These are phyloP conservation scores for Aurantiochytrium sp. DNA, from an alignment of 108 stramenopile species.

Conservation along the genomic window DNA sequence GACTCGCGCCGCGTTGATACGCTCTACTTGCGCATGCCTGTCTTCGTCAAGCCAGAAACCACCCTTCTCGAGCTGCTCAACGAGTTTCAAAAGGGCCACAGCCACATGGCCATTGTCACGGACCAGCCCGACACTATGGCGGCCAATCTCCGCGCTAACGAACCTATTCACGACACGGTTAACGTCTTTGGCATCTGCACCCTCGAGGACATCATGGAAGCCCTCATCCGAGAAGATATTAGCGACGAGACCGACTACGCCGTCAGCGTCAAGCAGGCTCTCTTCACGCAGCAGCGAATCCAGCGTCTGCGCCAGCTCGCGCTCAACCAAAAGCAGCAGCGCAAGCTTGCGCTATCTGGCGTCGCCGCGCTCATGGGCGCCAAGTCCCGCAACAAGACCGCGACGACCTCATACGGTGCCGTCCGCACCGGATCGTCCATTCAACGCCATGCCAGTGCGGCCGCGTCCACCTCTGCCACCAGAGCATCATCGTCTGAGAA, in stretches of 20 bases:
- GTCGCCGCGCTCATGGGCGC: constrained; percentile 13
- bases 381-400: not conserved
- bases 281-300: constrained; percentile 7
- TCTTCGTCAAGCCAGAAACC: not conserved
- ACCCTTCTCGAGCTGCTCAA: not conserved
- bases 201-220: constrained; percentile 10
- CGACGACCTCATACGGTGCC: not conserved
- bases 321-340: not conserved
- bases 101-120: constrained; percentile 25
- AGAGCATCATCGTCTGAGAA: no score
- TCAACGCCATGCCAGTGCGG: no score
- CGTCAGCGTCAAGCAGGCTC: not conserved
- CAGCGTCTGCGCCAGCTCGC: not conserved
- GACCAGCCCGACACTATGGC: not conserved
- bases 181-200: constrained; percentile 17
- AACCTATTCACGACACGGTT: not conserved
- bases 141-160: not conserved
- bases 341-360: constrained; percentile 7
- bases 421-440: not conserved
- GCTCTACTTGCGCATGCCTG: not conserved
- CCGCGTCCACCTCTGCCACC: no score
- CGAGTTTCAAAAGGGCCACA: constrained; percentile 16
- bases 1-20: not conserved
- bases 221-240: constrained; percentile 17
- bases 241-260: constrained; percentile 12